A percentile compares a stretch with the other conserved stretches of the same genome.
These are phyloP conservation scores for Mycena galericulata DNA, from an alignment of 768 basidiomycete genomes.

Conservation along the genomic window DNA sequence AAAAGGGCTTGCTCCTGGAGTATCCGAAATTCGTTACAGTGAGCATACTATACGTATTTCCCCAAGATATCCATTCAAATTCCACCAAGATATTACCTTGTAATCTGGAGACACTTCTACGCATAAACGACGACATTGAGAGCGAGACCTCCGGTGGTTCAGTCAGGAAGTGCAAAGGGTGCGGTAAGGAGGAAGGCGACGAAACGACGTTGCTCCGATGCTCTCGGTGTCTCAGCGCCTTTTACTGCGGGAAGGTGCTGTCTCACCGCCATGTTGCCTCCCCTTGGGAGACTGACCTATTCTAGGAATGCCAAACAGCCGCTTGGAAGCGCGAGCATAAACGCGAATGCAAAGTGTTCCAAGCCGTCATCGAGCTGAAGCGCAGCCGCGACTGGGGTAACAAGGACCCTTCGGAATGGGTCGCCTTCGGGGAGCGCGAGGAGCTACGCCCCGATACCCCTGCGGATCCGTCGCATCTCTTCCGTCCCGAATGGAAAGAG, in stretches of 20 bases:
- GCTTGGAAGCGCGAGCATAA: slow-evolving; percentile 34
- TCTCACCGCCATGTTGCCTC: too few relatives aligned
- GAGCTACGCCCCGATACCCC: background rate
- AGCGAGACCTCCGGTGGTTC: slow-evolving; percentile 18
- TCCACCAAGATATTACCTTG: slow-evolving; percentile 30
- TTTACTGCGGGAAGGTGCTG: slow-evolving; percentile 30
- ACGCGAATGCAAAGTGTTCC: slow-evolving; percentile 33
- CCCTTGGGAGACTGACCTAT: too few relatives aligned
- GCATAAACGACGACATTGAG: slow-evolving; percentile 34
- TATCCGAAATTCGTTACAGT: slow-evolving; percentile 33
- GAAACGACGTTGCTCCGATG: slow-evolving; percentile 22
- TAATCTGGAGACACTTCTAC: slow-evolving; percentile 27
- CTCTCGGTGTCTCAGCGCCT: slow-evolving; percentile 22
- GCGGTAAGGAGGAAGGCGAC: slow-evolving; percentile 27
- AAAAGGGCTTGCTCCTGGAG: slow-evolving; percentile 22
- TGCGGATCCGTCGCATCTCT: background rate
- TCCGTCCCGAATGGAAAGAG: slow-evolving; percentile 24
- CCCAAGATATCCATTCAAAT: background rate
- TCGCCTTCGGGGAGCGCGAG: slow-evolving; percentile 22
- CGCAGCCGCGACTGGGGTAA: slow-evolving; percentile 29
- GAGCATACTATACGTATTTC: background rate
- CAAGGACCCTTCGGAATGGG: slow-evolving; percentile 21
- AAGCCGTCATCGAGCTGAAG: slow-evolving; percentile 27
- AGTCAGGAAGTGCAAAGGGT: slow-evolving; percentile 23
- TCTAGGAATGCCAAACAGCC: slow-evolving; percentile 33